Evolutionary conservation across 306 rosid species (phyloP), one percentile per base, ranked within the genome.

Genomic region (Corylus americana): DNA sequence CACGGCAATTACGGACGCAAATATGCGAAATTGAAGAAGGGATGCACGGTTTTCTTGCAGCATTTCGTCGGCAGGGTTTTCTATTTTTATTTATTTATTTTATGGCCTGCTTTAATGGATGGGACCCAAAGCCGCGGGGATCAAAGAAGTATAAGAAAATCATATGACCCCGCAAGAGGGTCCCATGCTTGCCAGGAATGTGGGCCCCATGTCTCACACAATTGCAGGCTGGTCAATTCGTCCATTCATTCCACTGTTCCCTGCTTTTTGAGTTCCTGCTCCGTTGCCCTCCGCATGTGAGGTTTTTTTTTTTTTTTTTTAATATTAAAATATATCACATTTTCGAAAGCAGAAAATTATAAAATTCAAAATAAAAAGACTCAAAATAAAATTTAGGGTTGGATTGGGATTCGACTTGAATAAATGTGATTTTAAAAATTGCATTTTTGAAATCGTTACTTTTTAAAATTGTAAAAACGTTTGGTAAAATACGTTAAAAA

Each of bases 1-100:
- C 72, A 73, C 86, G 79, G 47, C 45, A 77, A 74, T 86, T 61
- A 74, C 83, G 85, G 83, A 69, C 47, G 37, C 12, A 74, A 68
- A 29, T 31, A 45, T 64, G 47, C 42, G 74, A 14, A 37, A 53
- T 44, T 79, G 72, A 27, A 5, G 42, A 48, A 70, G 31, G 51
- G 25, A 37, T 71, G 55, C n/a, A 49, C 70, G 27, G 58, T 27
- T 29, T 80, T 55, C 69, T 42, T 13, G 70, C 59, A 7, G 62
- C 29, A 35, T 42, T 59, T 71, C 77, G 85, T 81, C 81, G 81
- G 81, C 81, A 27, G 77, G 50, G 17, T 50, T 42, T 31, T 47
- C 22, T 2, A 14, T 66, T 54, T 29, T 47, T 51, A 18, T 50
- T 18, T 31, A 44, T 58, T 27, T 17, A 31, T 51, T 47, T 18